Base-by-base conservation (phyloP, 805 yeast genomes). In the Candida saitoana region DNA sequence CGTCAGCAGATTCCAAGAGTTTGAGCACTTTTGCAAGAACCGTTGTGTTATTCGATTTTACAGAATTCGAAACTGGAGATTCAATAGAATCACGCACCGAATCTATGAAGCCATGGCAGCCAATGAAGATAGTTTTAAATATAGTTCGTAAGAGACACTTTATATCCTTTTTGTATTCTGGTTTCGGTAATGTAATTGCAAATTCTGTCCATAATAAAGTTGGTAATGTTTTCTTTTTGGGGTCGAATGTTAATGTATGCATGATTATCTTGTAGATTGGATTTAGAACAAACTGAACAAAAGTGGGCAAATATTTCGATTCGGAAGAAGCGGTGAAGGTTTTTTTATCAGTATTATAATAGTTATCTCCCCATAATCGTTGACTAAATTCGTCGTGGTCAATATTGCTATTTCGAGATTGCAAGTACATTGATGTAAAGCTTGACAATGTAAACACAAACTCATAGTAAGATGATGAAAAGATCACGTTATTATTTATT, bases 251-350 rank as follows among this genome's bases (percentile, higher is more conserved):
- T 8, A 91, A 54, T 0, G 85, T 69, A 38, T 77, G 71, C 0
- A 87, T 71, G 29, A 82, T 63, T 6, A 90, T 56, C 56, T 91
- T 90, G 64, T 89, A 91, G 9, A 91, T 53, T 2, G 98, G 99
- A 18, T 78, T 79, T 6, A 89, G 62, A 5, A 93, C 71, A 50
- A 88, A 84, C 35, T 71, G 67, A 4, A 75, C 73, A 58, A 91
- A 85, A 1, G 87, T 57, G 40, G 78, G 32, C 51, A 64, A 34
- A 38, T 46, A 24, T 40, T 46, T 25, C 44, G 59, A 55, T 36
- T 34, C 42, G 41, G 62, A 64, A 37, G 48, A 51, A 27, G 57
- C 57, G 0, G 71, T 54, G 49, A 88, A 82, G 40, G 64, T 72
- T 7, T 76, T 71, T 1, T 63, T 49, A 0, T 47, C 42, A 1